Evolutionary conservation across 164 flowering plant species (phyloP), one percentile per base, ranked within the genome.

Genomic region (Stephania yunnanensis): DNA sequence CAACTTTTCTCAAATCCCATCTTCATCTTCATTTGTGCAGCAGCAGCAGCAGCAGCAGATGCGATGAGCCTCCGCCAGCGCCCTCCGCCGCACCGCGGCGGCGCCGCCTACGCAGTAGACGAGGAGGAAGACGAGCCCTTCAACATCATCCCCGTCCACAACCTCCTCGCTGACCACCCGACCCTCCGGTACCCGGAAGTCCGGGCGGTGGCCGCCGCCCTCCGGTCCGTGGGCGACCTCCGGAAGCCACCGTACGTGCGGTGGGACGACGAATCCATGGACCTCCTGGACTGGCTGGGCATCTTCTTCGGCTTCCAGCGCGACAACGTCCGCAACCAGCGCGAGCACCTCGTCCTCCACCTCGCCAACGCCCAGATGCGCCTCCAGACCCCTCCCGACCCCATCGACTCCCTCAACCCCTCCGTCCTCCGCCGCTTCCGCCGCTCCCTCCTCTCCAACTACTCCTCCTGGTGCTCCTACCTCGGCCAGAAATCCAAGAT

Each of bases 291-390:
- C 86, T 95, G 98, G 99, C 88, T 95, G 1, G 96, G 94, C 5
- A 29, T 73, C 42, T 84, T 85, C 82, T 95, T 95, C 75, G 97
- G 99, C 5, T 95, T 95, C 76, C 99, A 95, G 72, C 25, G 12
- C 13, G 96, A 89, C 80, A 95, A 88, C 86, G 91, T 93, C 1
- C 80, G 91, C 70, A 93, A 95, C 86, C 98, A 93, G 78, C 55
- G 98, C 69, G 98, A 95, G 81, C 94, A 95, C 76, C 79, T 95
- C 50, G 97, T 95, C 5, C 92, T 95, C 44, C 98, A 93, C 82
- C 80, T 95, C 22, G 91, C 99, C 58, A 95, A 95, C 82, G 80
- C 90, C 36, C 99, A 93, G 82, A 95, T 95, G 98, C 91, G 95
- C 58, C 87, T 91, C 67, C 82, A 77, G 1, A 89, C 89, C 0